phyloP scores from a whole-genome alignment of 768 basidiomycete species.

The Boletus pseudo-olivaceus region DNA sequence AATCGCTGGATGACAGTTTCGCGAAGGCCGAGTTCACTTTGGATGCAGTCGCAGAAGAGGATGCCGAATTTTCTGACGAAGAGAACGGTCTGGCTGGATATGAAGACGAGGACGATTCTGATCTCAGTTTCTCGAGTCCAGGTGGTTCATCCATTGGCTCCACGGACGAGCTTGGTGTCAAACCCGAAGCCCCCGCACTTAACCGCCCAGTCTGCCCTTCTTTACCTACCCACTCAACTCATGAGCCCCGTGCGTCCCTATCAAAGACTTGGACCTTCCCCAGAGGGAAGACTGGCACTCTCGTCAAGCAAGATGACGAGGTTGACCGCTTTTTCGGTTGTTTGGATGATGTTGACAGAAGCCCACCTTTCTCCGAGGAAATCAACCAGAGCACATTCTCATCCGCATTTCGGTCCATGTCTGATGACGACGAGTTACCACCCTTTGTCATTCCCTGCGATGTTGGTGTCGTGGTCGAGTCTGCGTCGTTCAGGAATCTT shows the following conservation, averaged over 20 bases:
- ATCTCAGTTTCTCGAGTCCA: conserved; percentile 42
- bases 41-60: conserved; percentile 58
- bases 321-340: conserved; percentile 79
- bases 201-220: conserved; percentile 1
- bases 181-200: conserved; percentile 2
- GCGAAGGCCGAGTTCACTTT: conserved; percentile 44
- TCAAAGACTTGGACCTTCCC: conserved; percentile 74
- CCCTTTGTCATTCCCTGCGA: conserved; percentile 48
- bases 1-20: conserved; percentile 45
- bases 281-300: conserved; percentile 25
- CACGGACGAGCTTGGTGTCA: conserved; percentile 41
- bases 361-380: conserved; percentile 47
- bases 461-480: conserved; percentile 41
- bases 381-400: conserved; percentile 60
- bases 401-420: conserved; percentile 42
- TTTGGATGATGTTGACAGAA: conserved; percentile 50
- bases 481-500: conserved; percentile 27
- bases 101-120: conserved; percentile 65
- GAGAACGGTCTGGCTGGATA: conserved; percentile 61
- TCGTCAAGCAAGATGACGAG: conserved; percentile 37
- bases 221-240: conserved; percentile 20
- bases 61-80: conserved; percentile 39
- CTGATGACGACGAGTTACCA: conserved; percentile 48
- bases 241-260: conserved; percentile 41
- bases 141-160: conserved; percentile 55